A percentile compares a stretch with the other conserved stretches of the same genome.
Evolutionary conservation across 345 rosid species (phyloP).

Genomic region (Corchorus olitorius): DNA sequence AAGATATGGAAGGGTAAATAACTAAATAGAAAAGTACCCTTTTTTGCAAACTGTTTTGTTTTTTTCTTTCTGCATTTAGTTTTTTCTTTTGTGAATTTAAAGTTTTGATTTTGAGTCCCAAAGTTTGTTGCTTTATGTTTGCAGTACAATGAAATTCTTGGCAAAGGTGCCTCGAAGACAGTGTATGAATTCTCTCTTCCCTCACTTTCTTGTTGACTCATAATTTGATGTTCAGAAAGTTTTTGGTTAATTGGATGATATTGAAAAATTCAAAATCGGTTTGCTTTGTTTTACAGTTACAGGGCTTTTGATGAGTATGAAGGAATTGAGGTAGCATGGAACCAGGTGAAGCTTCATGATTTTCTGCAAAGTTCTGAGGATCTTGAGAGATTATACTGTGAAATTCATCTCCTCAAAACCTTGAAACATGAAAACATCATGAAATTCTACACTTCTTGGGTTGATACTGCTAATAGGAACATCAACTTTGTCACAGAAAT

Average conservation of each 20-base stretch:
- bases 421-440: slow-evolving; percentile 89
- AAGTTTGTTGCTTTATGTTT: slow-evolving; percentile 11
- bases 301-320: slow-evolving; percentile 90
- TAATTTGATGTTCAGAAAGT: not conserved
- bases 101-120: slow-evolving; percentile 14
- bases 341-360: slow-evolving; percentile 92
- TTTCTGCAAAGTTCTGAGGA: slow-evolving; percentile 86
- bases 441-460: slow-evolving; percentile 95
- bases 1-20: slow-evolving; percentile 92
- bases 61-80: slow-evolving; percentile 7
- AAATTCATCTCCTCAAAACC: slow-evolving; percentile 92
- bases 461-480: slow-evolving; percentile 75
- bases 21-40: not conserved
- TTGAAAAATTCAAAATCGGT: not conserved
- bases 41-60: not conserved
- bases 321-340: slow-evolving; percentile 98
- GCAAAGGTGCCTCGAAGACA: slow-evolving; percentile 95
- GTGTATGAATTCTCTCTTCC: slow-evolving; percentile 61
- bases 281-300: slow-evolving; percentile 46
- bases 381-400: slow-evolving; percentile 88
- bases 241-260: not conserved
- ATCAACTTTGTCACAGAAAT: slow-evolving; percentile 96
- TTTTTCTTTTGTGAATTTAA: not conserved
- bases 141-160: slow-evolving; percentile 94
- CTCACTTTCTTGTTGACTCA: not conserved